Evolutionary conservation across 2,329 filamentous ascomycete genomes (phyloP).

Genomic region (Allantophomopsis lycopodina): DNA sequence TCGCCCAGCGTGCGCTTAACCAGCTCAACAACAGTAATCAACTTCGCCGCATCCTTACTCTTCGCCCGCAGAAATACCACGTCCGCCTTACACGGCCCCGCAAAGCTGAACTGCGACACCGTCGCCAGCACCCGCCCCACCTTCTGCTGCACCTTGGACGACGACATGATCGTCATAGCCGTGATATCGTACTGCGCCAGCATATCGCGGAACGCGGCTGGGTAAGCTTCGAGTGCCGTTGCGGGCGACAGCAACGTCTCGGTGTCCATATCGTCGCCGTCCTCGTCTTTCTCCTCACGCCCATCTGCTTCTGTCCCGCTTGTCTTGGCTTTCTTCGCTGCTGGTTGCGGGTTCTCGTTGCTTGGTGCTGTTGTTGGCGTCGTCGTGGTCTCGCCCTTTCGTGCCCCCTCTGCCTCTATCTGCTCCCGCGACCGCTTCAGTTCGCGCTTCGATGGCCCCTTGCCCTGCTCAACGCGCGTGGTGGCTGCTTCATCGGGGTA

Average conservation of each 20-base stretch:
- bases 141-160: slow-evolving; percentile 35
- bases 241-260: no score
- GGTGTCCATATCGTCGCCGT: neutral
- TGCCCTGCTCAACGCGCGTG: no score
- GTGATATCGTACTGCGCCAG: slow-evolving; percentile 27
- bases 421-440: neutral
- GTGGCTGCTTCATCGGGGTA: neutral
- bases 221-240: slow-evolving; percentile 6
- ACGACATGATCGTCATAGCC: slow-evolving; percentile 40
- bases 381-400: neutral
- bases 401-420: neutral
- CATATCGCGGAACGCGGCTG: slow-evolving; percentile 19
- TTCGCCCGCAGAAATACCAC: slow-evolving; percentile 25
- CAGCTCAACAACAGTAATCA: slow-evolving; percentile 56
- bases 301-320: no score
- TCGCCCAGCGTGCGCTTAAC: slow-evolving; percentile 40
- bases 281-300: neutral
- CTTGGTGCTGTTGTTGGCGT: neutral
- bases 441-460: no score
- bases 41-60: slow-evolving; percentile 36
- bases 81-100: slow-evolving; percentile 15
- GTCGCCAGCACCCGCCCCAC: slow-evolving; percentile 14
- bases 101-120: slow-evolving; percentile 9
- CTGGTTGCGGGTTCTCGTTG: no score
- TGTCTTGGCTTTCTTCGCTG: no score